Evolutionary conservation across 768 basidiomycete species (phyloP), one percentile per base, ranked within the genome.

Genomic region (Imleria badia): DNA sequence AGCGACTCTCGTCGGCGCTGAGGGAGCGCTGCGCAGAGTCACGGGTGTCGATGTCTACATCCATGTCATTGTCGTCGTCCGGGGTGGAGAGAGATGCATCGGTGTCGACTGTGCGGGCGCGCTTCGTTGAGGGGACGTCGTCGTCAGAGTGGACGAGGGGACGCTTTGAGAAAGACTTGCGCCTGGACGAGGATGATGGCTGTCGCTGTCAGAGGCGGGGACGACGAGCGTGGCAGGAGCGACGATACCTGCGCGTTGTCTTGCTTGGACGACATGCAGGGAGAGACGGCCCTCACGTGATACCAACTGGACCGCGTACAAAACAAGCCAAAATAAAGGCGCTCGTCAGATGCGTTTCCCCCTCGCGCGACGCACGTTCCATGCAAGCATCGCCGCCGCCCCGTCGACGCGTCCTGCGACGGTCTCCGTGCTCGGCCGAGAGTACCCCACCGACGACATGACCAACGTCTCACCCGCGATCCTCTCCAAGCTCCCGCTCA

Each of bases 401-500:
- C 26, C 26, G 26, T 44, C 54, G 35, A 30, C 52, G 47, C 58
- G 59, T 13, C 53, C 57, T 0, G 40, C 59, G 39, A 58, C 62
- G 26, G 56, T 87, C 43, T 75, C 78, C 46, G 80, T 90, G 56
- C 78, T 86, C 12, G 86, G 83, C n/a, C 69, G 77, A 43, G 70
- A 73, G n/a, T 91, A 94, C 73, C 77, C 82, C 3, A 79, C 76
- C n/a, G 97, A 99, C 75, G 71, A 76, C 30, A 79, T 76, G 70
- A 91, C 95, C 38, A 99, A 99, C 72, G 80, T 92, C 38, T 88
- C 94, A 2, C 81, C 89, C 22, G 78, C 92, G 23, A 94, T 99
- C 64, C 77, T 93, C 51, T 81, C 86, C 44, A 96, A 94, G 71
- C 75, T 96, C 36, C 78, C 85, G 11, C 77, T 85, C 15, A 82